Evolutionary conservation across 2,329 filamentous ascomycete species (phyloP).

Genomic region (Hypoxylon sp.): DNA sequence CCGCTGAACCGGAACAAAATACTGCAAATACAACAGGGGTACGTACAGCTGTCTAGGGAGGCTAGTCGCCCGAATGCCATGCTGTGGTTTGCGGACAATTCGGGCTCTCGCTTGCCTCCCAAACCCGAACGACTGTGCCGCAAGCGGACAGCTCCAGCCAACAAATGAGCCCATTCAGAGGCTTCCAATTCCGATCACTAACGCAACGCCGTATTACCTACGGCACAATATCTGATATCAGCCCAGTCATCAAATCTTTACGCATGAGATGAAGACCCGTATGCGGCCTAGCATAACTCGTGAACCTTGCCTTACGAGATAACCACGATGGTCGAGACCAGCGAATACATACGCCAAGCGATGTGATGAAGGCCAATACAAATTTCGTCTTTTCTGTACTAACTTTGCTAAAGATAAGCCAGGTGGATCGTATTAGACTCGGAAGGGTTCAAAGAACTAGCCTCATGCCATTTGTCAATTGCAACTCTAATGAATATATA

Average conservation of each 20-base stretch:
- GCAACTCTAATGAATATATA: slow-evolving; percentile 18
- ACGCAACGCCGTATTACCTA: slow-evolving; percentile 12
- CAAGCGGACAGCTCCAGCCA: slow-evolving; percentile 23
- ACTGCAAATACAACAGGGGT: neutral
- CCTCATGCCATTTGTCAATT: slow-evolving; percentile 17
- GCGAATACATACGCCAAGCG: slow-evolving; percentile 13
- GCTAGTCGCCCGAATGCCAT: slow-evolving; percentile 2
- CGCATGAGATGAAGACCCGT: neutral
- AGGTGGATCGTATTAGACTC: slow-evolving; percentile 3
- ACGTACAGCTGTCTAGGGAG: slow-evolving; percentile 13
- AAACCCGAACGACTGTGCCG: slow-evolving; percentile 28
- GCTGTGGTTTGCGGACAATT: neutral
- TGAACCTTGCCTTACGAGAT: slow-evolving; percentile 15
- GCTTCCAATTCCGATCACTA: slow-evolving; percentile 17
- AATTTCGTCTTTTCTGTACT: neutral
- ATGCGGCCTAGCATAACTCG: slow-evolving; percentile 12
- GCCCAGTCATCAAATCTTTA: neutral
- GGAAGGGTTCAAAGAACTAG: slow-evolving; percentile 6
- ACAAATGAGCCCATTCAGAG: slow-evolving; percentile 2
- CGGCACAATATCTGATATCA: slow-evolving; percentile 17
- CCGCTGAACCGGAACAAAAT: neutral
- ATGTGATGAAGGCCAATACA: neutral
- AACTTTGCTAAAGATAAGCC: slow-evolving; percentile 1
- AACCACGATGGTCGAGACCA: slow-evolving; percentile 16
- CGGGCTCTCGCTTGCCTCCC: neutral